These are phyloP conservation scores for Salix suchowensis DNA, from an alignment of 345 rosid genomes.

Conservation along the genomic window DNA sequence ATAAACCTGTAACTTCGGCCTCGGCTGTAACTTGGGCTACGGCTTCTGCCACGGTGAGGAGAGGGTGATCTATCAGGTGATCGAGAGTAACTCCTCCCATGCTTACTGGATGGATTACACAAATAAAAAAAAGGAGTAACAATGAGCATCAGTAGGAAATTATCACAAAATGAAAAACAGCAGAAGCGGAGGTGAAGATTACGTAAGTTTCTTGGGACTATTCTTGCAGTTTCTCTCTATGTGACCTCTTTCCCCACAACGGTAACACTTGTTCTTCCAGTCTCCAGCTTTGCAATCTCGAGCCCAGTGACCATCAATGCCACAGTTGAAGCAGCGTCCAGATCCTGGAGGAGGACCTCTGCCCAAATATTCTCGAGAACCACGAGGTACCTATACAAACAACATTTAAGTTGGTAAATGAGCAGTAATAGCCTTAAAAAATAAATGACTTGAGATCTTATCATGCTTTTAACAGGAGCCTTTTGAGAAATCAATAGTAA, in stretches of 20 bases:
- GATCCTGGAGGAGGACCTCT: conserved; percentile 96
- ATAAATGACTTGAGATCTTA: neutral
- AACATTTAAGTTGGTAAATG: too few species aligned
- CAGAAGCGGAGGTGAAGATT: neutral
- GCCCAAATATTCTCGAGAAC: conserved; percentile 73
- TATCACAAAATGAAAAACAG: neutral
- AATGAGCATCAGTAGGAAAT: neutral
- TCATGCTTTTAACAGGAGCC: neutral
- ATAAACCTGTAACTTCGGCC: conserved; percentile 74
- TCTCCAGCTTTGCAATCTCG: conserved; percentile 96
- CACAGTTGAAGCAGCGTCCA: conserved; percentile 94
- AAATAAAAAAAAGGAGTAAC: neutral
- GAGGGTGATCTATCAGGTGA: conserved; percentile 53
- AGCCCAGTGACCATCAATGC: conserved; percentile 98
- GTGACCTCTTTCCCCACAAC: conserved; percentile 96
- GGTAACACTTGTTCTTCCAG: conserved; percentile 94
- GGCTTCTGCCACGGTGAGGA: conserved; percentile 77
- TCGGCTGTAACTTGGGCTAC: conserved; percentile 82
- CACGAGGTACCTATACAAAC: conserved; percentile 63
- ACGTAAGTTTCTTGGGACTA: conserved; percentile 82
- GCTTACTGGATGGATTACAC: conserved; percentile 16
- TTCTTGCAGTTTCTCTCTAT: conserved; percentile 89
- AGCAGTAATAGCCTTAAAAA: neutral
- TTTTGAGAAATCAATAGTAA: neutral
- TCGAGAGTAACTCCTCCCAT: conserved; percentile 60